Conservation (phyloP, 1,139 yeast species). For the Meyerozyma athensensis region DNA sequence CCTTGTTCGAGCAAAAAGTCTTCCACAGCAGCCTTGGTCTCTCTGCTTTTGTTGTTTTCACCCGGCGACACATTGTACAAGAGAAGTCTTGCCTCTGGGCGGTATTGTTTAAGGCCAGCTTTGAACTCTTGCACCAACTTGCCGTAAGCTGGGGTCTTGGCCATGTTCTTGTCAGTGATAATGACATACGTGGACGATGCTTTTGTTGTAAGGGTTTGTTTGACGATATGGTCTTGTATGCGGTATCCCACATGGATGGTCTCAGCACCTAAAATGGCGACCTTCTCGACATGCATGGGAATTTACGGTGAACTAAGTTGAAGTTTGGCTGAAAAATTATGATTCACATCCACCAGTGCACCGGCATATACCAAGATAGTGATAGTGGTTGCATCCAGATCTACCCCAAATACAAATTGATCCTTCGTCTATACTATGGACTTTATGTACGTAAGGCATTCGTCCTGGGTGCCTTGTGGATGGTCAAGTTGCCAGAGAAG, state of each 20-base stretch:
- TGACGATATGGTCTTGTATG: slow-evolving; percentile 70
- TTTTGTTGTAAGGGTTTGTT: slow-evolving; percentile 56
- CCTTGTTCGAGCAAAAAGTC: slow-evolving; percentile 82
- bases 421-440: not conserved
- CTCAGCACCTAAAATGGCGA: slow-evolving; percentile 74
- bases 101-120: slow-evolving; percentile 19
- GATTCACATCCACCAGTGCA: slow-evolving; percentile 3
- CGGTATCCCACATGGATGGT: slow-evolving; percentile 89
- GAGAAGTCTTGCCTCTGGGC: slow-evolving; percentile 59
- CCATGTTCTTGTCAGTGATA: slow-evolving; percentile 81
- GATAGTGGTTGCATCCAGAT: not conserved
- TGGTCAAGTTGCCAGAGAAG: slow-evolving; percentile 73
- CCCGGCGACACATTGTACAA: slow-evolving; percentile 85
- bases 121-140: slow-evolving; percentile 33
- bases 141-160: slow-evolving; percentile 56
- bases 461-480: slow-evolving; percentile 49
- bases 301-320: not conserved
- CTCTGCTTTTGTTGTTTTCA: slow-evolving; percentile 83
- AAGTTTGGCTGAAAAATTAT: not conserved
- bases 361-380: slow-evolving; percentile 3
- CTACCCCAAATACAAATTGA: too few relatives aligned
- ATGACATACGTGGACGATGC: slow-evolving; percentile 89
- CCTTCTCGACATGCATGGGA: slow-evolving; percentile 39
- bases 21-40: slow-evolving; percentile 89
- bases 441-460: slow-evolving; percentile 47